Base-by-base conservation (phyloP, 257 asterid genomes). In the Nicotiana undulata region DNA sequence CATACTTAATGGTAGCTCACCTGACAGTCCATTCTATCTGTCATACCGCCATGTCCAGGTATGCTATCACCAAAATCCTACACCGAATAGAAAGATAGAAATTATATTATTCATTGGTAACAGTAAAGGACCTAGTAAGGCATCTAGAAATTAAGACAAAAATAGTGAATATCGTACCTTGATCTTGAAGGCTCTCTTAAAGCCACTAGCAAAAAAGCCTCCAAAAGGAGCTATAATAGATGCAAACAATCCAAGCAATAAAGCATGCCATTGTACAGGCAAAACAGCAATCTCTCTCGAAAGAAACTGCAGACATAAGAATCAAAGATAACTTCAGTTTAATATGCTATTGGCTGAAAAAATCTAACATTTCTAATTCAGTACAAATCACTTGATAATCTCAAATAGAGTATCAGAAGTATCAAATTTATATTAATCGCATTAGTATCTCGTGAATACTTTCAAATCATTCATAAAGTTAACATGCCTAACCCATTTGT, bases 21-120 rank as follows among this genome's bases (percentile, higher is more conserved):
- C 97, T 95, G 99, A 84, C 99, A 96, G 82, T 96, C 99, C 99
- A 96, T 96, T 88, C 99, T 89, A 84, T 96, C 99, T 0, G 98
- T 96, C 82, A 96, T 92, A 77, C 99, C 99, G 77, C 99, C 99
- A 80, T 96, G 99, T 78, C 99, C 99, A 55, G 99, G 99, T 81
- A 96, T 96, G 87, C 99, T 96, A 85, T 94, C 98, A 40, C 98
- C 99, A 86, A 96, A 96, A 89, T 96, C 99, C 99, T 96, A 85
- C 79, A 80, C 64, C 28, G 12, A 75, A 64, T 68, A 34, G n/a
- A 81, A 65, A n/a, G 65, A 44, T 12, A 77, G 66, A 80, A 15
- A 24, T 22, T 22, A 72, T 24, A 72, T 22, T 13, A 49, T 46
- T 44, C 22, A 24, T 59, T 72, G 78, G 78, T 24, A 24, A 46